Evolutionary conservation across 345 rosid genomes (phyloP).

Genomic region (Syzygium jambos): DNA sequence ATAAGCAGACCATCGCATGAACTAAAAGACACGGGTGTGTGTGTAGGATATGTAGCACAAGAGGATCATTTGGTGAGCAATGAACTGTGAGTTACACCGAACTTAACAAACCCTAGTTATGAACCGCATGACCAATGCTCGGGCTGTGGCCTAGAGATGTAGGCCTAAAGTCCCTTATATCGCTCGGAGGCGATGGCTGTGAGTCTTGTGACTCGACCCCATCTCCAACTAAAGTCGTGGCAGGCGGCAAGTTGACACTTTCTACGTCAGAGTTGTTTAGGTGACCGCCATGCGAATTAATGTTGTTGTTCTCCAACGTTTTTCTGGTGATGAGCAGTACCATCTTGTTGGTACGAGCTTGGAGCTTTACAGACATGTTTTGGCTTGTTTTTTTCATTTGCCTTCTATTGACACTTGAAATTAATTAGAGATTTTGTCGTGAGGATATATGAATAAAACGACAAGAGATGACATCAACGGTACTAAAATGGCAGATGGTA

Average conservation of each 20-base stretch:
- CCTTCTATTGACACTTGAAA: neutral
- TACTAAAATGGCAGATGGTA: too few relatives aligned
- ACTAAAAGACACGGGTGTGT: neutral
- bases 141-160: constrained; percentile 40
- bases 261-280: neutral
- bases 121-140: constrained; percentile 34
- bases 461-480: too few relatives aligned
- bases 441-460: too few relatives aligned
- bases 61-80: neutral
- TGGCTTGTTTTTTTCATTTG: neutral
- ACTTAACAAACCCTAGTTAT: neutral
- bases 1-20: neutral
- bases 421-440: too few relatives aligned
- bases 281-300: neutral
- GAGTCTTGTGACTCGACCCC: neutral
- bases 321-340: neutral
- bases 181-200: neutral
- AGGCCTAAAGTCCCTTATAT: constrained; percentile 19
- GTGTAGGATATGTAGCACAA: neutral
- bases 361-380: neutral
- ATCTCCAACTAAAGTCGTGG: neutral
- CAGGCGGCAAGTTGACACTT: neutral
- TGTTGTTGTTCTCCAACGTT: neutral
- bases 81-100: neutral
- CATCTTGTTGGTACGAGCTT: neutral